A percentile compares a stretch with the other conserved stretches of the same genome.
Evolutionary conservation across 1,139 yeast genomes (phyloP).

Genomic region (Arxiozyma bovina): DNA sequence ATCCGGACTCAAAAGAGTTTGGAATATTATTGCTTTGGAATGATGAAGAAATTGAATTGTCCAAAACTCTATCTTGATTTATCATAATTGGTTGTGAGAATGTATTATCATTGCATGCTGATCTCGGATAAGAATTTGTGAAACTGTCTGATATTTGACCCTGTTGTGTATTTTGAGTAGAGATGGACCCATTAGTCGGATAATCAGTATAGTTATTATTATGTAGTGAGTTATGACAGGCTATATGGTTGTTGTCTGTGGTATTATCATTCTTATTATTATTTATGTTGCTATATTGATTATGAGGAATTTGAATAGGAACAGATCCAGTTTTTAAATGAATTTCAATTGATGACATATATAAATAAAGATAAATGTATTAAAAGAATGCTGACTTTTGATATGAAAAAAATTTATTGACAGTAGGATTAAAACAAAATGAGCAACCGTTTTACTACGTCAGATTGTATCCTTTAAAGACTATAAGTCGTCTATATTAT

Average conservation of each 20-base stretch:
- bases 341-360: not conserved
- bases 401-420: no score
- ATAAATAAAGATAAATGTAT: not conserved
- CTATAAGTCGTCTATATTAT: no score
- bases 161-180: not conserved
- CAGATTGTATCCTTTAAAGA: no score
- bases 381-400: not conserved
- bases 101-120: not conserved
- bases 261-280: not conserved
- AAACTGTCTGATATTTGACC: not conserved
- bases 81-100: not conserved
- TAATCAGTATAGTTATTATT: not conserved
- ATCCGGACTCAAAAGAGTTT: not conserved
- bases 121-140: not conserved
- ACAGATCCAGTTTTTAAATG: not conserved
- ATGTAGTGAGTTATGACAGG: not conserved
- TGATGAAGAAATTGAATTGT: not conserved
- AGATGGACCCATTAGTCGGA: not conserved
- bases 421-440: no score
- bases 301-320: slow-evolving; percentile 1
- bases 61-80: not conserved
- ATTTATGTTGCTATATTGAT: not conserved
- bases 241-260: not conserved
- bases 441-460: no score
- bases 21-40: not conserved